Base-by-base conservation (phyloP, 257 asterid species). In the Penstemon eatonii region DNA sequence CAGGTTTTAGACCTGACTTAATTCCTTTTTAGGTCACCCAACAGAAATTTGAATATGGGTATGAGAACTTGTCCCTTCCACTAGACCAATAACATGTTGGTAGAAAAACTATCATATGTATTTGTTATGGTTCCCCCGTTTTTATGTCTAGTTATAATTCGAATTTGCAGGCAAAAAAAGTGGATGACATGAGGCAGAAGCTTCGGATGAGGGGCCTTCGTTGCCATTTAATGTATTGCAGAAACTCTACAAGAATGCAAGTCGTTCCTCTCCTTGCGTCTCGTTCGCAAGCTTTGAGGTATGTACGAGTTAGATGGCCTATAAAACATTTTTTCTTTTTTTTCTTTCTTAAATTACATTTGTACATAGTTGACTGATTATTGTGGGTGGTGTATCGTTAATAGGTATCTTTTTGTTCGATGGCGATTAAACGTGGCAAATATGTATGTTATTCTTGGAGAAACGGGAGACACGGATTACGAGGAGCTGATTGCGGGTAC, bases 261-360 rank as follows among this genome's bases (percentile, higher is more conserved):
- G 92, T 78, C 2, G 58, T 92, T 67, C 98, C 98, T 59, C 87
- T 92, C 18, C 88, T 87, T 43, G 96, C 98, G 10, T 92, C 96
- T 41, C 87, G 96, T 39, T 79, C 98, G 19, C 96, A 89, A 73
- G 96, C 96, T n/a, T 95, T 89, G 72, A 87, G 96, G 97, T 91
- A 72, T 46, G 9, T 60, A 62, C n/a, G 3, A n/a, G 12, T 38
- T 57, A 11, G 12, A 5, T 15, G 2, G 12, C 10, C 44, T 45
- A 7, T 13, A 9, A 6, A 25, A 0, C 7, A 41, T 10, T 9
- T 42, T 25, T 73, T n/a, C 38, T 50, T 1, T 55, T 15, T 38
- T 8, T 41, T n/a, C 1, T 12, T 4, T 25, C 58, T 8, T 8
- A 15, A 15, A 15, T 15, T 15, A 15, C 18, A 15, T 15, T 15